phyloP scores from a whole-genome alignment of 164 flowering plant species.

The Magnolia officinalis region DNA sequence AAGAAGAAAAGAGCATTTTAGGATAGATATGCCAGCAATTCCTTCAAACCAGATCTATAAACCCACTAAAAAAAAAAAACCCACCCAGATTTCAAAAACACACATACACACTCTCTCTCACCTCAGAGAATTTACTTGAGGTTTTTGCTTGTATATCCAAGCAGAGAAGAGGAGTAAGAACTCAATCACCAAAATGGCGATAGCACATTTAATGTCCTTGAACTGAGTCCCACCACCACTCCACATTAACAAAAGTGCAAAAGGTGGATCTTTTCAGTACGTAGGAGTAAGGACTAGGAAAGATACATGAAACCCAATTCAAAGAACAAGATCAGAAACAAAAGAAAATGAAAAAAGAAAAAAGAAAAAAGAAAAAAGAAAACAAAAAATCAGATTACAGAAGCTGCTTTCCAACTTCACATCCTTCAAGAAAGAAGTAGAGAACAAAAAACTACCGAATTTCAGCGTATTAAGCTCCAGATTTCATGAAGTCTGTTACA shows the following conservation, averaged over 20 bases:
- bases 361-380: too few relatives aligned
- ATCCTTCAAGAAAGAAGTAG: neutral
- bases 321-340: neutral
- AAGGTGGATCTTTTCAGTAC: neutral
- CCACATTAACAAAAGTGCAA: neutral
- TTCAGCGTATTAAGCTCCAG: neutral
- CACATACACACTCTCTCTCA: too few relatives aligned
- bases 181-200: neutral
- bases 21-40: slow-evolving; percentile 6
- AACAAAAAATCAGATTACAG: neutral
- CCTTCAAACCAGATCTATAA: slow-evolving; percentile 22
- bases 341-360: too few relatives aligned
- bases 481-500: neutral
- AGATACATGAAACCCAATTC: neutral
- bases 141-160: too few relatives aligned
- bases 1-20: neutral
- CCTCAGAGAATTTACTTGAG: too few relatives aligned
- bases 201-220: slow-evolving; percentile 6
- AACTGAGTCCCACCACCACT: neutral
- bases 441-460: neutral
- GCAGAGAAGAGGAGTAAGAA: neutral
- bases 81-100: neutral
- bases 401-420: neutral
- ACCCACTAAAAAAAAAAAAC: neutral
- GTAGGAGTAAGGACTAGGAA: slow-evolving; percentile 5